Evolutionary conservation across 306 rosid genomes (phyloP).

Genomic region (Rosa rugosa): DNA sequence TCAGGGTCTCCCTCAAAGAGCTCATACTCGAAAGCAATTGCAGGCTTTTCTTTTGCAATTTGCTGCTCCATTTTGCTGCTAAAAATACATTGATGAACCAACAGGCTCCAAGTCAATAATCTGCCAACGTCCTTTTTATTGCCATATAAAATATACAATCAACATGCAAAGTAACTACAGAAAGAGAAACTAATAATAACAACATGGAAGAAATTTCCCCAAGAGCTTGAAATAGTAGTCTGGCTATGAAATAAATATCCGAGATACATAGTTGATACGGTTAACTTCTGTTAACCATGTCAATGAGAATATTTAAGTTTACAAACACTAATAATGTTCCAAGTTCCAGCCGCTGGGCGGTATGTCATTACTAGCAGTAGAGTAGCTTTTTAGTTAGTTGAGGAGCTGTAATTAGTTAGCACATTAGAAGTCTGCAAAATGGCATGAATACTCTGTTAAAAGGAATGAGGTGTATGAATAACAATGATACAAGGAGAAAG

Average conservation of each 20-base stretch:
- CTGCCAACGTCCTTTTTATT: not conserved
- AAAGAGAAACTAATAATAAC: not conserved
- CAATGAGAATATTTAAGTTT: not conserved
- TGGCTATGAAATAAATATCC: not conserved
- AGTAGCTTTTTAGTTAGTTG: too few species aligned
- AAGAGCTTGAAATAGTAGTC: not conserved
- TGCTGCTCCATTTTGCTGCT: constrained; percentile 51
- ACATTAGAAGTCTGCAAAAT: too few species aligned
- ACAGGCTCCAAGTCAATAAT: not conserved
- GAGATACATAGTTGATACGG: not conserved
- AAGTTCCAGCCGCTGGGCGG: too few species aligned
- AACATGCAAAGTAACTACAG: not conserved
- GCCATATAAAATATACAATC: not conserved
- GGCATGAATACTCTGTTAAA: not conserved
- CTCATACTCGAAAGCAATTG: constrained; percentile 57
- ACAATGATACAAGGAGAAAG: too few species aligned
- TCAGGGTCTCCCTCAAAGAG: constrained; percentile 56
- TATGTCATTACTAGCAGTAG: not conserved
- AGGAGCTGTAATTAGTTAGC: too few species aligned
- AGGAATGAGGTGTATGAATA: too few species aligned
- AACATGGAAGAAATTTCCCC: not conserved
- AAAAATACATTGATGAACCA: not conserved
- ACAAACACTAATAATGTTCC: not conserved
- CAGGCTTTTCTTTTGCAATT: constrained; percentile 37
- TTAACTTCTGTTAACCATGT: not conserved